Base-by-base conservation (phyloP, 2,329 filamentous ascomycete genomes). In the Stagonosporopsis tanaceti region DNA sequence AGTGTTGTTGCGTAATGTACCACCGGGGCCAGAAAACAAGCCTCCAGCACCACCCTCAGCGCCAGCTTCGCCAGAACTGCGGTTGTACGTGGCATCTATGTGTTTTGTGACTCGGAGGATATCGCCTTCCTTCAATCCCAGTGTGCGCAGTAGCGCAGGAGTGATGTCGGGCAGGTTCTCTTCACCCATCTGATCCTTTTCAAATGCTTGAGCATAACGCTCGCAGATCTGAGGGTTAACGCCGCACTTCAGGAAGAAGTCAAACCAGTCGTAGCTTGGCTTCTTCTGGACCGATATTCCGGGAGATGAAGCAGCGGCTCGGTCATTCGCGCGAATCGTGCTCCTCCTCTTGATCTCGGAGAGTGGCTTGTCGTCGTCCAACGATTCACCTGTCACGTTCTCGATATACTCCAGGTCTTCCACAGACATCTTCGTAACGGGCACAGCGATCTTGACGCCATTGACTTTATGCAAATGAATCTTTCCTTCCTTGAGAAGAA, bases 391-490 rank as follows among this genome's bases (percentile, higher is more conserved):
- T n/a, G 93, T 95, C 15, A 87, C 82, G 59, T 85, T 87, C 78
- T 99, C 95, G 53, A 99, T 94, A 69, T 96, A 98, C 77, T 97
- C 94, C 37, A 99, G 83, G 77, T 99, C 95, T 71, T 94, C 91
- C 39, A 93, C 84, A 0, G 94, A 96, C 95, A 99, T 99, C 76
- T 99, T 99, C 37, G 87, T 83, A 27, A 98, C 87, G 2, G 95
- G 95, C 4, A 99, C 95, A 8, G 95, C 95, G 77, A 99, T 99
- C 78, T 98, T 98, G 69, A 99, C 93, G 35, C 95, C 95, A 73
- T 99, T 99, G 78, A 92, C 85, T 80, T 99, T 99, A 81, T 99
- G 95, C 22, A 99, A 82, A 77, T 99, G 96, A 64, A 99, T 96
- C 78, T 98, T 98, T 62, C 93, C 92, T 73, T 98, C 95, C 75